Evolutionary conservation across 2,329 filamentous ascomycete genomes (phyloP).

Genomic region (Cercospora zeina): DNA sequence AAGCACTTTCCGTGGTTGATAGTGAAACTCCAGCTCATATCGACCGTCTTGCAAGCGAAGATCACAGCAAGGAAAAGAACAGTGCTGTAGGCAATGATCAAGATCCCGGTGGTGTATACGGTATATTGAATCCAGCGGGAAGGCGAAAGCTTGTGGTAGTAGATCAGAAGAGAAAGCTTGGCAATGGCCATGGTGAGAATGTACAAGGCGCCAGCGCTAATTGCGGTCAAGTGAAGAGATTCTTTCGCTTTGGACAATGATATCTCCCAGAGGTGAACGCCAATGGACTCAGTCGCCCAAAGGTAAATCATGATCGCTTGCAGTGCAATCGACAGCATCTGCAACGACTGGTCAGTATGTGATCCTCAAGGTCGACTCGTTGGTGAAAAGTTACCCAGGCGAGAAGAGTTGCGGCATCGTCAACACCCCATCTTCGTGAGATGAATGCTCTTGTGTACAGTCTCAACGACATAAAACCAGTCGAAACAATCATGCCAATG

Average conservation of each 20-base stretch:
- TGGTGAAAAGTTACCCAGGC: conserved; percentile 18
- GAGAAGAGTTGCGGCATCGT: conserved; percentile 20
- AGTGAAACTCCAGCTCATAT: conserved; percentile 18
- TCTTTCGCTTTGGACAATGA: conserved; percentile 13
- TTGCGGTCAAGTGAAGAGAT: conserved; percentile 16
- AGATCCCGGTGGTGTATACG: conserved; percentile 13
- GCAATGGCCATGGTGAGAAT: conserved; percentile 22
- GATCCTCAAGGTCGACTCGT: neutral
- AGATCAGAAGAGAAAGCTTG: conserved; percentile 22
- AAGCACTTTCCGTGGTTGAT: conserved; percentile 17
- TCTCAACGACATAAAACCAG: conserved; percentile 17
- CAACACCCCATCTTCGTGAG: conserved; percentile 21
- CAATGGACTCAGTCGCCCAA: conserved; percentile 16
- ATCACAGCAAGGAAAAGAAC: conserved; percentile 19
- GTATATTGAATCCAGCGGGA: conserved; percentile 19
- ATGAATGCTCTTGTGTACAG: conserved; percentile 25
- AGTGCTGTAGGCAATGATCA: conserved; percentile 18
- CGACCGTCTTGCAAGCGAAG: conserved; percentile 24
- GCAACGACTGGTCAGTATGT: neutral
- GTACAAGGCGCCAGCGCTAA: conserved; percentile 22
- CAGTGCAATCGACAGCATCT: conserved; percentile 23
- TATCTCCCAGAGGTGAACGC: conserved; percentile 22
- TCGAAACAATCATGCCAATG: conserved; percentile 24
- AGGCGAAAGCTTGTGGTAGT: conserved; percentile 21
- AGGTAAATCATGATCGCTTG: conserved; percentile 22